Percentiles rank a stretch among this genome's conserved stretches.
These are phyloP conservation scores for Polytrichum commune DNA, from an alignment of 225 moss, liverwort and hornwort species.

Conservation along the genomic window DNA sequence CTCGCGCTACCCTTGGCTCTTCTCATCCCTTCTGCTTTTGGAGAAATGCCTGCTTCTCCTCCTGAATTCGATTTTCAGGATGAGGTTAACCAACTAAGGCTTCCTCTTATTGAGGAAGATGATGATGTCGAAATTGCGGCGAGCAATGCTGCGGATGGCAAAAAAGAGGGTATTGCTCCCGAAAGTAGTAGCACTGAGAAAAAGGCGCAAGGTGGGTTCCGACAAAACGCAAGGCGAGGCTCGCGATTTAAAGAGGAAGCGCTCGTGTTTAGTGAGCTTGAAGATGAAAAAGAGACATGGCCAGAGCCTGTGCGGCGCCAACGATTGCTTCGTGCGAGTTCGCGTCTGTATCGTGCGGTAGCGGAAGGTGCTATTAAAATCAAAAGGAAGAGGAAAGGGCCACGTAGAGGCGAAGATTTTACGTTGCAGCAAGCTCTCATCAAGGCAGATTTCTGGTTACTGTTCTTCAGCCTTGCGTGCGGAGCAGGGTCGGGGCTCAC, in stretches of 20 bases:
- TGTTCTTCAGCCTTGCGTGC: conserved; percentile 63
- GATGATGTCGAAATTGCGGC: conserved; percentile 29
- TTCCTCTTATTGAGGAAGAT: conserved; percentile 49
- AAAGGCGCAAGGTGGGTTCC: conserved; percentile 1
- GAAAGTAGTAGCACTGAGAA: conserved; percentile 28
- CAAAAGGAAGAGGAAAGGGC: conserved; percentile 72
- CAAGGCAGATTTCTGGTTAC: conserved; percentile 90
- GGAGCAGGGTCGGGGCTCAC: conserved; percentile 84
- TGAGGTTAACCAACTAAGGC: conserved; percentile 35
- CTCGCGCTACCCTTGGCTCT: conserved; percentile 59
- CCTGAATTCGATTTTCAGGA: conserved; percentile 25
- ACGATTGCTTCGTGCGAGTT: conserved; percentile 42
- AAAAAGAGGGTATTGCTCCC: conserved; percentile 13
- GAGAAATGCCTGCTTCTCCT: conserved; percentile 4
- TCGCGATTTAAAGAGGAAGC: conserved; percentile 47
- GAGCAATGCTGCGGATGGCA: neutral
- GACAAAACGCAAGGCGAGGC: neutral
- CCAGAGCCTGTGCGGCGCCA: conserved; percentile 41
- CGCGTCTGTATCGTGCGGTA: conserved; percentile 55
- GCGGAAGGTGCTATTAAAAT: conserved; percentile 78
- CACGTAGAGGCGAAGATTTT: conserved; percentile 87
- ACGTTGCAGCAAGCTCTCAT: conserved; percentile 72
- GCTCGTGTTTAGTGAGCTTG: conserved; percentile 82
- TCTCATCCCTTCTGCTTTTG: conserved; percentile 21
- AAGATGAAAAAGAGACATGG: conserved; percentile 64